A percentile compares a stretch with the other conserved stretches of the same genome.
Evolutionary conservation across 2,329 filamentous ascomycete genomes (phyloP).

Genomic region (Scytalidium lignicola): DNA sequence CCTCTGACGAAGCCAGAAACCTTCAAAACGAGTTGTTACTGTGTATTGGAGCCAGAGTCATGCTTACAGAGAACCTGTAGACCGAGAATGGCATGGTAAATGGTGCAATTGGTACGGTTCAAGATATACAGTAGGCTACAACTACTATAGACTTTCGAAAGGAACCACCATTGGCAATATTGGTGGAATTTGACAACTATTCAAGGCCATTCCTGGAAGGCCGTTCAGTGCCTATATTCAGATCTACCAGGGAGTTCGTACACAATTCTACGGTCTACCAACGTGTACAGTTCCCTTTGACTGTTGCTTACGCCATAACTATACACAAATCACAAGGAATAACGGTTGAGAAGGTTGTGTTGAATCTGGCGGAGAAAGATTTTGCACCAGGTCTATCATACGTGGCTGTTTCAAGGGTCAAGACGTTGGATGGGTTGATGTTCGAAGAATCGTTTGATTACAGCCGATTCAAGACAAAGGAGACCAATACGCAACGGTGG

Average conservation of each 20-base stretch:
- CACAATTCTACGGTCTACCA: background rate
- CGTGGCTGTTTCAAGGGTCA: too few species aligned
- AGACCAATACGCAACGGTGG: too few species aligned
- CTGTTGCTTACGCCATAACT: too few species aligned
- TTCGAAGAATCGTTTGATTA: slow-evolving; percentile 9
- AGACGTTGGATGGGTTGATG: too few species aligned
- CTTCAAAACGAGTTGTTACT: background rate
- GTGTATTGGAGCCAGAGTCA: slow-evolving; percentile 6
- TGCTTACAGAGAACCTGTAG: slow-evolving; percentile 8
- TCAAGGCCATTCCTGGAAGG: slow-evolving; percentile 1
- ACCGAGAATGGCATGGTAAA: slow-evolving; percentile 7
- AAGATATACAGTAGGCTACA: slow-evolving; percentile 5
- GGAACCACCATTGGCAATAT: slow-evolving; percentile 1
- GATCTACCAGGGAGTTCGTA: slow-evolving; percentile 3
- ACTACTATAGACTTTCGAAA: background rate
- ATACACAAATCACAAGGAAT: too few species aligned
- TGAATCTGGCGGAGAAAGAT: slow-evolving; percentile 15
- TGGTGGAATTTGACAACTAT: slow-evolving; percentile 7
- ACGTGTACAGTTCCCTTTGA: too few species aligned
- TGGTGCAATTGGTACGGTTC: slow-evolving; percentile 1
- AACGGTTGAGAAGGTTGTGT: slow-evolving; percentile 3
- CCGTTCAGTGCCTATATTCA: slow-evolving; percentile 2
- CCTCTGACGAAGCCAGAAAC: slow-evolving; percentile 4
- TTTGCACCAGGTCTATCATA: slow-evolving; percentile 5
- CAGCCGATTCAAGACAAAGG: too few species aligned